Conservation (phyloP, 2,329 filamentous ascomycete species). For the Elsinoe fawcettii region DNA sequence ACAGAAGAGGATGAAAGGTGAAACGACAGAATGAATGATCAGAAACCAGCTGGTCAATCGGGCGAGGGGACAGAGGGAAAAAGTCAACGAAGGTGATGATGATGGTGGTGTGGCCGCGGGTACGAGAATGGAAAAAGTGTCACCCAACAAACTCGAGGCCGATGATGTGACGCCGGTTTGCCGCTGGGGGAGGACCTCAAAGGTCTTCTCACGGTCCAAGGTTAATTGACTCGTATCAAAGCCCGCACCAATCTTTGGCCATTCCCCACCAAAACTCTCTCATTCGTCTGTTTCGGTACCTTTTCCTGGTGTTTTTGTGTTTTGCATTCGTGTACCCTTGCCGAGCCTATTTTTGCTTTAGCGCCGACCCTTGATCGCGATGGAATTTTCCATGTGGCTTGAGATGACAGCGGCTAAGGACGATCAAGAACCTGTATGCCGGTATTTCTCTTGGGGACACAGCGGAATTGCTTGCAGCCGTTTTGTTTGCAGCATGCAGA, state of each 20-base stretch:
- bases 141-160: neutral
- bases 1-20: too few relatives aligned
- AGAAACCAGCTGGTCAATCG: constrained; percentile 8
- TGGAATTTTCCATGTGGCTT: constrained; percentile 11
- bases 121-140: constrained; percentile 9
- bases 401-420: constrained; percentile 7
- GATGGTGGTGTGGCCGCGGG: constrained; percentile 5
- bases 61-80: neutral
- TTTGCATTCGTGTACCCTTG: constrained; percentile 9
- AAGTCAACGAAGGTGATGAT: neutral
- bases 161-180: constrained; percentile 10
- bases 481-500: neutral
- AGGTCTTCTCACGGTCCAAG: too few relatives aligned
- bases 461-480: neutral
- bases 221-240: neutral
- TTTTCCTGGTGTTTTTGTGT: constrained; percentile 4
- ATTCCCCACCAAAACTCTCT: neutral
- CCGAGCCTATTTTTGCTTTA: constrained; percentile 11
- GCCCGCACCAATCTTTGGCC: neutral
- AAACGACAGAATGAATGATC: neutral
- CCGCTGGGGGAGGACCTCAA: neutral
- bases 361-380: neutral
- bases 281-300: neutral
- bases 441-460: neutral
- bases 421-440: neutral